Evolutionary conservation across 148 eudicot species (phyloP).

Genomic region (Rhododendron mucronatum): DNA sequence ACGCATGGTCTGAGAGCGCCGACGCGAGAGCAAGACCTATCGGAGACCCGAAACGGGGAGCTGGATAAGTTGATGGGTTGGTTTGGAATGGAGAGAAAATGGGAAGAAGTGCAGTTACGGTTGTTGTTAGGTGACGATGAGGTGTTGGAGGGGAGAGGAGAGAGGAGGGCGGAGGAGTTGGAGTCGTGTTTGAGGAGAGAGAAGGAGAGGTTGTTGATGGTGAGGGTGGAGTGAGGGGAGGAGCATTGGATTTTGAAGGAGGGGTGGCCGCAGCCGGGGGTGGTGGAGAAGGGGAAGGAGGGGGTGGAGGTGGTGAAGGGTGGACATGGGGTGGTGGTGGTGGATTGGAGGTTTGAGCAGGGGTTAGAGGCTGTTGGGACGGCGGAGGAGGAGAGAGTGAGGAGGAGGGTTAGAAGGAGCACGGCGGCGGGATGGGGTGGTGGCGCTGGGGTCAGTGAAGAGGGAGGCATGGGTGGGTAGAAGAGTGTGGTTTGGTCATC

Average conservation of each 20-base stretch:
- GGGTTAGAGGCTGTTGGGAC: neutral
- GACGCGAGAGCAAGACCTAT: slow-evolving; percentile 53
- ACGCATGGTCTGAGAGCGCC: slow-evolving; percentile 53
- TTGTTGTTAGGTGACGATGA: neutral
- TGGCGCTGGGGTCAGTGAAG: slow-evolving; percentile 8
- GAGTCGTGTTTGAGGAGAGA: slow-evolving; percentile 42
- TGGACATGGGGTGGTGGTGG: slow-evolving; percentile 30
- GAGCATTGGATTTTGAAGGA: slow-evolving; percentile 40
- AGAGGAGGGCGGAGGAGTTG: slow-evolving; percentile 32
- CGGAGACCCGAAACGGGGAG: slow-evolving; percentile 53
- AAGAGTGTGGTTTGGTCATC: slow-evolving; percentile 8
- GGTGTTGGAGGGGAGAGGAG: slow-evolving; percentile 22
- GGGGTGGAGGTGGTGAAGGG: slow-evolving; percentile 44
- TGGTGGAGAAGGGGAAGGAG: slow-evolving; percentile 52
- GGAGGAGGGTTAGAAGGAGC: neutral
- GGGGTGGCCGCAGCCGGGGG: slow-evolving; percentile 67
- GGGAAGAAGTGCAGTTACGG: slow-evolving; percentile 18
- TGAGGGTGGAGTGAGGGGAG: slow-evolving; percentile 29
- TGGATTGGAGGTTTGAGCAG: slow-evolving; percentile 17
- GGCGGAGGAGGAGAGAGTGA: neutral
- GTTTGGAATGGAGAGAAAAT: slow-evolving; percentile 28
- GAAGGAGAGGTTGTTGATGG: slow-evolving; percentile 48
- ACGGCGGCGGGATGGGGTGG: neutral
- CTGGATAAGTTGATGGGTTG: slow-evolving; percentile 37
- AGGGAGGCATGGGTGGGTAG: slow-evolving; percentile 21